Evolutionary conservation across 2,329 filamentous ascomycete genomes (phyloP), one percentile per base, ranked within the genome.

Genomic region (Fusarium coicis): DNA sequence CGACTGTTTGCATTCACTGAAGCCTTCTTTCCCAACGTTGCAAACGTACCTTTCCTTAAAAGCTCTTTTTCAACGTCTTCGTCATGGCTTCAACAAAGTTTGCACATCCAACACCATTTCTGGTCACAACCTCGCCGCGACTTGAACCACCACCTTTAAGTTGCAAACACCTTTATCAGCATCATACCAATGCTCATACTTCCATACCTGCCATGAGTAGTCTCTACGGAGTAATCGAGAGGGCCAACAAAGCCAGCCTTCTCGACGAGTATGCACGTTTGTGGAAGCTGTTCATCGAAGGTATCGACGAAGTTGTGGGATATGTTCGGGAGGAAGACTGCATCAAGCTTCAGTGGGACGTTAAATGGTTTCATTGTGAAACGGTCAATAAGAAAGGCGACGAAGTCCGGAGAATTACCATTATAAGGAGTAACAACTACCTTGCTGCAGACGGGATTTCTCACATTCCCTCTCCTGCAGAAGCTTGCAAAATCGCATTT

Each of bases 231-330:
- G 72, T 73, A 44, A 46, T 77, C 23, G 44, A 59, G 23, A 68
- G 68, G 21, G 76, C 61, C 21, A 77, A 77, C 63, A 77, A 77
- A 54, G 46, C 72, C 40, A 54, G 70, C 28, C 43, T 42, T 23
- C 18, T 26, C 14, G 16, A 16, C 21, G 21, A 52, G 28, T 19
- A 42, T 39, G 42, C 58, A 63, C 26, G 46, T 14, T 44, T 73
- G 15, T 77, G 71, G 66, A 58, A 65, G 42, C 74, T 77, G 23
- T 59, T 50, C 46, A 72, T 77, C 18, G 34, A 52, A 19, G 76
- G 63, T 30, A 30, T 76, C 23, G 52, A 69, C 26, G 74, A 78
- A 49, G 46, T 66, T 42, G 64, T 78, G 37, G 76, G 76, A 11
- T 67, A 68, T 46, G 66, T 78, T 57, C 65, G 46, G 47, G 67